Conservation (phyloP, 2,329 filamentous ascomycete species). For the Aureobasidium sp. region DNA sequence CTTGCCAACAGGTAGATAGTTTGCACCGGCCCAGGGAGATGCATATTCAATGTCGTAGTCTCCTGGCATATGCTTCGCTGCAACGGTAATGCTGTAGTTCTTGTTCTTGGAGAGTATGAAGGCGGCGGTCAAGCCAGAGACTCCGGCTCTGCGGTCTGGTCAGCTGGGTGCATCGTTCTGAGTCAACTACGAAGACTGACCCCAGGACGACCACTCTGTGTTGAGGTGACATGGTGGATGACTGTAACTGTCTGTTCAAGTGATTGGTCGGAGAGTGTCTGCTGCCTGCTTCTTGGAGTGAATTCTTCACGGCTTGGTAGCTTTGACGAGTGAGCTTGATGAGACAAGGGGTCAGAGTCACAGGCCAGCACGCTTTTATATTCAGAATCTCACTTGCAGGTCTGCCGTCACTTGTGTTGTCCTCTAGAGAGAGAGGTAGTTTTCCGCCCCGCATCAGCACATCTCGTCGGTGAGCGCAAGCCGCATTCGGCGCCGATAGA, state of each 20-base stretch:
- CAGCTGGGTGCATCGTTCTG: conserved; percentile 29
- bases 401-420: background rate
- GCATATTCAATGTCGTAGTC: conserved; percentile 89
- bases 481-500: background rate
- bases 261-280: background rate
- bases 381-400: background rate
- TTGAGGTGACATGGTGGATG: background rate
- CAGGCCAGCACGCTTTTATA: background rate
- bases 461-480: background rate
- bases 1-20: conserved; percentile 54
- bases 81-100: conserved; percentile 55
- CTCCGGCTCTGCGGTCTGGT: conserved; percentile 40
- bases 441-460: background rate
- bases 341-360: background rate
- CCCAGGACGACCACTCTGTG: conserved; percentile 41
- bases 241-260: background rate
- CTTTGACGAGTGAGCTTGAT: background rate
- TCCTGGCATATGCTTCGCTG: conserved; percentile 86
- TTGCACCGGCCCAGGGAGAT: conserved; percentile 82
- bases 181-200: conserved; percentile 27
- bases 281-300: background rate
- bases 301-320: background rate
- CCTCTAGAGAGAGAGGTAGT: background rate
- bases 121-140: conserved; percentile 58
- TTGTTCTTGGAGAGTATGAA: conserved; percentile 51